These are phyloP conservation scores for Amanita subjunquillea DNA, from an alignment of 768 basidiomycete genomes.

Conservation along the genomic window DNA sequence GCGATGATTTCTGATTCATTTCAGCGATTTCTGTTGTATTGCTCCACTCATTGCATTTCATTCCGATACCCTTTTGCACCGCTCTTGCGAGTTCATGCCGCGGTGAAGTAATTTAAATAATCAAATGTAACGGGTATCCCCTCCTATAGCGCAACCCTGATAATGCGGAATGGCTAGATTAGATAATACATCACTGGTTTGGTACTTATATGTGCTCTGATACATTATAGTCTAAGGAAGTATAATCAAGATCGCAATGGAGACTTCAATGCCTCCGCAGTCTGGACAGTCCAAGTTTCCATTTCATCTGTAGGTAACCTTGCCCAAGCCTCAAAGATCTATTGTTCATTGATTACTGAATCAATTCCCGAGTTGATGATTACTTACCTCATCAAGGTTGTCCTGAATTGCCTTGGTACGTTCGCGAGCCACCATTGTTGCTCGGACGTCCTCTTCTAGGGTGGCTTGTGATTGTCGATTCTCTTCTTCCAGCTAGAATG, in stretches of 20 bases:
- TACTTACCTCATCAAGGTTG: slow-evolving; percentile 40
- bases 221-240: background rate
- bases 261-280: slow-evolving; percentile 29
- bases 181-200: background rate
- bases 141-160: background rate
- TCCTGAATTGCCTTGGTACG: slow-evolving; percentile 38
- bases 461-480: slow-evolving; percentile 38
- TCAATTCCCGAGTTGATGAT: background rate
- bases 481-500: slow-evolving; percentile 45
- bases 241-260: slow-evolving; percentile 15
- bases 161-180: background rate
- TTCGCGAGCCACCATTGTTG: slow-evolving; percentile 34
- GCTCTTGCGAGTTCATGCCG: background rate
- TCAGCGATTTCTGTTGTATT: background rate
- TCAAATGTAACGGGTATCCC: background rate
- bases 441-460: slow-evolving; percentile 36
- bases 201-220: background rate
- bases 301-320: slow-evolving; percentile 55
- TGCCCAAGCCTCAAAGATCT: slow-evolving; percentile 44
- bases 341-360: background rate
- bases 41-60: background rate
- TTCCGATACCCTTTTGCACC: background rate
- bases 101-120: background rate
- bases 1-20: background rate
- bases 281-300: slow-evolving; percentile 42